Percentiles rank a stretch among this genome's conserved stretches.
Evolutionary conservation across 1,284 basidiomycete genomes (phyloP).

Genomic region (Pseudozyma sp.): DNA sequence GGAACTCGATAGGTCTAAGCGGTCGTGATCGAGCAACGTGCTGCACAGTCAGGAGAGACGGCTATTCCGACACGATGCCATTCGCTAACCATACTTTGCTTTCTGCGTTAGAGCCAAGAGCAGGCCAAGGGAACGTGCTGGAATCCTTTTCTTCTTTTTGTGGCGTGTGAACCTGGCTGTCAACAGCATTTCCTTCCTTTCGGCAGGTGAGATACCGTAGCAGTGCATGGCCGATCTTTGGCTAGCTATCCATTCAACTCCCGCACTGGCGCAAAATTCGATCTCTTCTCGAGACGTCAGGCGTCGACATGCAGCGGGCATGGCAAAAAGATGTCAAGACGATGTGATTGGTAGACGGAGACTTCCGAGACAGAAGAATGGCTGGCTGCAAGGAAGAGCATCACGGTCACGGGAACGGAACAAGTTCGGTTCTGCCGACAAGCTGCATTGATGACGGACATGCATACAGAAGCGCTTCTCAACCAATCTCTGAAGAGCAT

Average conservation of each 20-base stretch:
- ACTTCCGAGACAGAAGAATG: slow-evolving; percentile 24
- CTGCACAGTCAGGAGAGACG: too few relatives aligned
- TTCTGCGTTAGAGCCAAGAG: too few relatives aligned
- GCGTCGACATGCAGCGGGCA: slow-evolving; percentile 20
- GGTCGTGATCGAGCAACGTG: too few relatives aligned
- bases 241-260: too few relatives aligned
- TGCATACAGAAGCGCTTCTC: background rate
- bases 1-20: too few relatives aligned
- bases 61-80: too few relatives aligned
- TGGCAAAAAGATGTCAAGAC: slow-evolving; percentile 3
- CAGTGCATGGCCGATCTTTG: background rate
- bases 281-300: slow-evolving; percentile 9
- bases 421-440: background rate
- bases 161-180: too few relatives aligned
- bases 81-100: too few relatives aligned
- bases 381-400: background rate
- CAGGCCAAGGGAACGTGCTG: too few relatives aligned
- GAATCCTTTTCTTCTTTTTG: too few relatives aligned
- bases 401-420: slow-evolving; percentile 17
- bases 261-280: background rate
- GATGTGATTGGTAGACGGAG: slow-evolving; percentile 23
- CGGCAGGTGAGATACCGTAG: too few relatives aligned
- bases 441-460: slow-evolving; percentile 1
- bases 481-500: background rate
- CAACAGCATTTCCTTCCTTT: too few relatives aligned